Percentiles rank a stretch among this genome's conserved stretches.
Conservation (phyloP, 768 basidiomycete genomes). For the Lentinus brumalis region DNA sequence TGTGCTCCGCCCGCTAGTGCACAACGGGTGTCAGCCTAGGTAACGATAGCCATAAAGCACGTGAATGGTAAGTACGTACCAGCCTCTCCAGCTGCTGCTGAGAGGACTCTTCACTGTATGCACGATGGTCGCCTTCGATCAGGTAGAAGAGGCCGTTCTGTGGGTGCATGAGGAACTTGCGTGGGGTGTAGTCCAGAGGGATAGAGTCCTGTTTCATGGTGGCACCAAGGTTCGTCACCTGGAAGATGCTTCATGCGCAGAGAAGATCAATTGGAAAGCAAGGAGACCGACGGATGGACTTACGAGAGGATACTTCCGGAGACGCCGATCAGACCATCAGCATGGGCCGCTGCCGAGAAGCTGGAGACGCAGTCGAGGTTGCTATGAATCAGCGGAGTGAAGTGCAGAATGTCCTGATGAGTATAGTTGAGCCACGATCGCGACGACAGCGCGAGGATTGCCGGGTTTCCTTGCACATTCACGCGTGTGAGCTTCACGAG, state of each 20-base stretch:
- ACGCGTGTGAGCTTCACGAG: conserved; percentile 89
- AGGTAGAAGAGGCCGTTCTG: conserved; percentile 84
- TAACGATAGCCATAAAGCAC: conserved; percentile 3
- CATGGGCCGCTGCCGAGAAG: conserved; percentile 94
- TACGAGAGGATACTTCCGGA: conserved; percentile 91
- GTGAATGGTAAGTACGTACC: conserved; percentile 41
- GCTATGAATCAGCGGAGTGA: conserved; percentile 96
- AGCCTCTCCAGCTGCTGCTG: conserved; percentile 67
- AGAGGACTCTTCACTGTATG: conserved; percentile 69
- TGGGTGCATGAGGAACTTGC: conserved; percentile 91
- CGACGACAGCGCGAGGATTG: conserved; percentile 96
- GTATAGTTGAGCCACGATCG: conserved; percentile 98
- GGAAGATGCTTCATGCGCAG: conserved; percentile 74
- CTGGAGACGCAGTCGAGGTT: conserved; percentile 96
- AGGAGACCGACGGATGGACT: conserved; percentile 31
- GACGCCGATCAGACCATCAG: conserved; percentile 95
- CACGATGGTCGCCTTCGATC: conserved; percentile 94
- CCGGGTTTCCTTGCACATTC: conserved; percentile 82
- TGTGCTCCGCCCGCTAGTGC: conserved; percentile 41
- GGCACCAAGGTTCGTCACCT: conserved; percentile 89
- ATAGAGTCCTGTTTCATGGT: conserved; percentile 94
- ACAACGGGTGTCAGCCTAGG: conserved; percentile 39
- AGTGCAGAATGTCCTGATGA: conserved; percentile 94
- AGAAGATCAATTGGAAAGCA: conserved; percentile 9
- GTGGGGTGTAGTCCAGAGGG: conserved; percentile 90